Base-by-base conservation (phyloP, 345 rosid species). In the Eucalyptus curtisii region DNA sequence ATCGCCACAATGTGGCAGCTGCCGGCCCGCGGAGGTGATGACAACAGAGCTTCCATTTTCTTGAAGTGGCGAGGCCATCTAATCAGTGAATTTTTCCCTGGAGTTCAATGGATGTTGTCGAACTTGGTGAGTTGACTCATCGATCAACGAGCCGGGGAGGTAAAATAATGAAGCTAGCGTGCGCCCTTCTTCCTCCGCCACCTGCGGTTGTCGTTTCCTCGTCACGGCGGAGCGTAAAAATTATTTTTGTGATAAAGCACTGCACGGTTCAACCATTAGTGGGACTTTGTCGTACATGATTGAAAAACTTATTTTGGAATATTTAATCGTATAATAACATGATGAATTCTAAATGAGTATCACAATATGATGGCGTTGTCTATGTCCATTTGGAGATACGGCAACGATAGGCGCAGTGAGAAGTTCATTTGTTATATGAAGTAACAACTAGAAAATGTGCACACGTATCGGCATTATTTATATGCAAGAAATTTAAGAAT, bases 1-100 rank as follows among this genome's bases (percentile, higher is more conserved):
- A 91, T 49, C 9, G 90, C 93, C 85, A 87, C 93, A 33, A 87
- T 55, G 44, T 88, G 91, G 71, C 7, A 10, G 76, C 37, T 64
- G 37, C 76, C 5, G 10, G 76, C 5, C 5, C 40, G 19, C 37
- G 4, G 71, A 59, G 31, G 68, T 61, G 8, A 61, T 27, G 33
- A 27, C 33, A 27, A 13, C 27, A 12, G 33, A 61, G 17, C 68
- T 30, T 61, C 33, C 8, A 61, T 61, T 61, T 61, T 61, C 68
- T 61, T 61, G 33, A 27, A 27, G 7, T 61, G 11, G 68, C 68
- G 4, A 13, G 31, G 31, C 13, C 33, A 16, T 61, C 8, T 27
- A 4, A 61, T 7, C 16, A 61, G 68, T 61, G 33, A 27, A 61
- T 61, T 7, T 30, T 61, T 30, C 71, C 15, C 13, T 13, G 37